A percentile compares a stretch with the other conserved stretches of the same genome.
These are phyloP conservation scores for Phytophthora boehmeriae DNA, from an alignment of 352 stramenopile species.

Conservation along the genomic window DNA sequence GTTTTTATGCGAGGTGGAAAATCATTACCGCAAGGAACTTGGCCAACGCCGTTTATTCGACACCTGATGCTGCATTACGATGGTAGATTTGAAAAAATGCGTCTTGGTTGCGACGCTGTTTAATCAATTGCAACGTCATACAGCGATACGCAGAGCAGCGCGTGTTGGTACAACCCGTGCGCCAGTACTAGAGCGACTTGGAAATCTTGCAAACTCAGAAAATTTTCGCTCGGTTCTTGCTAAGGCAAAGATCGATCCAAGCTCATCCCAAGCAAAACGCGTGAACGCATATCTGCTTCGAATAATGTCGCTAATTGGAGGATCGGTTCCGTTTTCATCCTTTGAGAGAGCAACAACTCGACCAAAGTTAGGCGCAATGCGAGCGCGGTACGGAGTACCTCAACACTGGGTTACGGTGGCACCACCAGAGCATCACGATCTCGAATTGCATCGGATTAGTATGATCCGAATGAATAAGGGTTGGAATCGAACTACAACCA, in stretches of 20 bases:
- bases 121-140: constrained; percentile 7
- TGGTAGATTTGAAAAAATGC: constrained; percentile 7
- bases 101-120: constrained; percentile 1
- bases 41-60: neutral
- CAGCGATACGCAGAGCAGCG: neutral
- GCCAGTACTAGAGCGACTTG: neutral
- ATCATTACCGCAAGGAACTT: neutral
- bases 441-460: constrained; percentile 9
- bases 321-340: constrained; percentile 1
- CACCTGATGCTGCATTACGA: constrained; percentile 13
- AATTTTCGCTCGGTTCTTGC: neutral
- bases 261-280: neutral
- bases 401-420: constrained; percentile 9
- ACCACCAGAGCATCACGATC: constrained; percentile 11
- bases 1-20: constrained; percentile 12
- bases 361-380: constrained; percentile 5
- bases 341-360: neutral
- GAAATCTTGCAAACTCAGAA: neutral
- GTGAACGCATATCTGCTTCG: constrained; percentile 6
- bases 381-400: neutral
- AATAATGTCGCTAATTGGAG: constrained; percentile 8
- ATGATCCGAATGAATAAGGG: neutral
- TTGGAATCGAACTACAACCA: constrained; percentile 3
- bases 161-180: neutral
- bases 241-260: neutral